These are phyloP conservation scores for Ceratorhiza oryzae-sativae DNA, from an alignment of 1,284 basidiomycete species.

Conservation along the genomic window DNA sequence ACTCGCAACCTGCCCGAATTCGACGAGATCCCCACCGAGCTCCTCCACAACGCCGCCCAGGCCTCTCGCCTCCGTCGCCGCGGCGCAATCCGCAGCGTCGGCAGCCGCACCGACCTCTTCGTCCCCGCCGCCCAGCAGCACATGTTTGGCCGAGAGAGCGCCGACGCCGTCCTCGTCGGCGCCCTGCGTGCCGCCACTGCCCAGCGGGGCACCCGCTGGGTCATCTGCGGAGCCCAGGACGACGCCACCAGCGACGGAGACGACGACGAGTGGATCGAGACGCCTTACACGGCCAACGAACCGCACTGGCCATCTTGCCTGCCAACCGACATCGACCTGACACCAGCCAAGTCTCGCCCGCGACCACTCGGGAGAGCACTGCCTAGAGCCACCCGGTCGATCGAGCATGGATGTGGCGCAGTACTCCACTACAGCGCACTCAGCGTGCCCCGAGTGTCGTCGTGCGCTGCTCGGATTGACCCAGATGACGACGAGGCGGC, in stretches of 20 bases:
- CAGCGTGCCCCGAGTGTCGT: constrained; percentile 21
- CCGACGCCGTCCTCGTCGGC: constrained; percentile 16
- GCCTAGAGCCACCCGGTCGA: background rate
- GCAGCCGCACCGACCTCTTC: constrained; percentile 24
- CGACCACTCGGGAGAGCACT: background rate
- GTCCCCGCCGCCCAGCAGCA: background rate
- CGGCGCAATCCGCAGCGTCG: constrained; percentile 25
- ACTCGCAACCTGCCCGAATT: constrained; percentile 20
- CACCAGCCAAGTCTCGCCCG: background rate
- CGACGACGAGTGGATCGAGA: background rate
- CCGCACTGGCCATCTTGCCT: background rate
- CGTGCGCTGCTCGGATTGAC: constrained; percentile 27
- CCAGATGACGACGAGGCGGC: constrained; percentile 23
- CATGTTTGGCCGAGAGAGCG: constrained; percentile 13
- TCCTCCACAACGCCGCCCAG: constrained; percentile 32
- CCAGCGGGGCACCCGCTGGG: constrained; percentile 25
- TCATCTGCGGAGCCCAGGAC: constrained; percentile 28
- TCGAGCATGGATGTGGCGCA: constrained; percentile 21
- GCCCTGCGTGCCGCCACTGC: constrained; percentile 21
- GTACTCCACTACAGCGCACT: constrained; percentile 18
- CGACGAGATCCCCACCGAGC: constrained; percentile 21
- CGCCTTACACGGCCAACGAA: background rate
- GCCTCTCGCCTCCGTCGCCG: constrained; percentile 31
- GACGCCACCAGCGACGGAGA: constrained; percentile 21
- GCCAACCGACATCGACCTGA: constrained; percentile 16